Conservation (phyloP, 225 moss, liverwort and hornwort species). For the Anthoceros angustus region DNA sequence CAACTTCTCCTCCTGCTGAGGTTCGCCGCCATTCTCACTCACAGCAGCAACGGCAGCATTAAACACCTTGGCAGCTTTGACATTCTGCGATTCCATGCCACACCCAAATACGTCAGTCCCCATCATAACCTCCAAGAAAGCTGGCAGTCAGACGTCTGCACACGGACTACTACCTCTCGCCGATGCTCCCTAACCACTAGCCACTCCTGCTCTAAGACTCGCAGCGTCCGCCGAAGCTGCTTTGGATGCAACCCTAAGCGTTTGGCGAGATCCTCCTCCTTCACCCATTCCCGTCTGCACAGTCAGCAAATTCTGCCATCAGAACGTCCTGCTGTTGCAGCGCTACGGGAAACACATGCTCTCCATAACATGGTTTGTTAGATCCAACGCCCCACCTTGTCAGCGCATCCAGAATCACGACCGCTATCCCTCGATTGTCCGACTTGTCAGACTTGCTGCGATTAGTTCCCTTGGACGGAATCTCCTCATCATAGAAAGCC, state of each 20-base stretch:
- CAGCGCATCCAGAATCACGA: constrained; percentile 86
- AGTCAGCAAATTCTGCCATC: not conserved
- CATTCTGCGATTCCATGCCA: constrained; percentile 34
- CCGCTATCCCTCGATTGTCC: constrained; percentile 84
- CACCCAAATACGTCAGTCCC: not conserved
- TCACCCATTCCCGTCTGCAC: constrained; percentile 90
- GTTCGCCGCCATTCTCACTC: constrained; percentile 42
- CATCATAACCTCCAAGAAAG: not conserved
- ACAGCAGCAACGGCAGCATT: constrained; percentile 94
- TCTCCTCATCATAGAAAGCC: constrained; percentile 98
- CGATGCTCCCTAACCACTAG: constrained; percentile 87
- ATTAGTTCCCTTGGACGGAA: constrained; percentile 90
- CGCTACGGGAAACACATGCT: not conserved
- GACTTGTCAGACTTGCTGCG: constrained; percentile 99
- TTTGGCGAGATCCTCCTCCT: constrained; percentile 93
- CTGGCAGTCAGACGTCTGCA: not conserved
- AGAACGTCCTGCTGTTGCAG: not conserved
- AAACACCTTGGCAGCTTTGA: constrained; percentile 86
- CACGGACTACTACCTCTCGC: constrained; percentile 44
- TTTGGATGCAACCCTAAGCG: constrained; percentile 80
- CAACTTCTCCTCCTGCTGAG: constrained; percentile 84
- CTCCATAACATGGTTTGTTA: not conserved
- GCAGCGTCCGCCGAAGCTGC: constrained; percentile 86
- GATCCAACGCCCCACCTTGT: constrained; percentile 30
- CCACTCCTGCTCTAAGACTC: constrained; percentile 84